Conservation (phyloP, 345 rosid species). For the Citrus cavaleriei region DNA sequence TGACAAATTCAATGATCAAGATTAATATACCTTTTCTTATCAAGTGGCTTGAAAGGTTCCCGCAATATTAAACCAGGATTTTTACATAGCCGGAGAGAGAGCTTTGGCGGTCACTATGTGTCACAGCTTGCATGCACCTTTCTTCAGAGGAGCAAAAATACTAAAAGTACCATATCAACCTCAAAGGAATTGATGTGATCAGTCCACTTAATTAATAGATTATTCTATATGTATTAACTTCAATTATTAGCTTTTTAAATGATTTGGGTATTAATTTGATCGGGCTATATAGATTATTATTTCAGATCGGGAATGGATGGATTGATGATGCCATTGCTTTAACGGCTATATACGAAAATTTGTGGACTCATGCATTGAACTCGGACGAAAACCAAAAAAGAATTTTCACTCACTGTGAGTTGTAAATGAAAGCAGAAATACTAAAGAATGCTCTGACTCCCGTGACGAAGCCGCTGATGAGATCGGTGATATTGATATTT, state of each 20-base stretch:
- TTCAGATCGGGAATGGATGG: conserved; percentile 44
- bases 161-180: conserved; percentile 31
- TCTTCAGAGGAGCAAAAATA: conserved; percentile 22
- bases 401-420: conserved; percentile 21
- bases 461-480: conserved; percentile 10
- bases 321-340: conserved; percentile 22
- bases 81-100: conserved; percentile 41
- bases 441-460: conserved; percentile 17
- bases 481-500: conserved; percentile 23
- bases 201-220: background rate
- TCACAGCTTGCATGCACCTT: conserved; percentile 33
- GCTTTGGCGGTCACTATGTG: conserved; percentile 51
- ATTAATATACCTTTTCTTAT: conserved; percentile 37
- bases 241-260: too few species aligned
- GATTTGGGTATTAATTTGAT: too few species aligned
- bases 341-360: conserved; percentile 25
- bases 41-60: conserved; percentile 51
- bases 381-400: conserved; percentile 32
- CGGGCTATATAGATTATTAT: background rate
- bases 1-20: conserved; percentile 26
- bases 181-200: conserved; percentile 29
- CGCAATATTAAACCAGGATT: conserved; percentile 41
- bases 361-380: conserved; percentile 45
- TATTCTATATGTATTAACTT: too few species aligned
- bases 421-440: background rate